These are phyloP conservation scores for Oldenlandia corymbosa DNA, from an alignment of 257 asterid genomes.

Conservation along the genomic window DNA sequence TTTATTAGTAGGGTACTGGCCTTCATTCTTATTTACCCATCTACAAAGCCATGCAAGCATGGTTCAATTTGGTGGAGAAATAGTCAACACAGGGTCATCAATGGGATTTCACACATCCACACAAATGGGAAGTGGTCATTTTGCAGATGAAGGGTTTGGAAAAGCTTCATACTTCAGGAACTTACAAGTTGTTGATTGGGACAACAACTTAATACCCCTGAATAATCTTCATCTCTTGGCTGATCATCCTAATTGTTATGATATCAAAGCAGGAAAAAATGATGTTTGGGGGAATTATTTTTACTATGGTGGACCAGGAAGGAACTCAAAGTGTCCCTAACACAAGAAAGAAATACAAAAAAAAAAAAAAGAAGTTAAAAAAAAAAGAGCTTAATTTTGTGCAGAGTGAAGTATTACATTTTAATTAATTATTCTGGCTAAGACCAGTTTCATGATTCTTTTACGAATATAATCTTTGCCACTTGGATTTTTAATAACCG, in stretches of 20 bases:
- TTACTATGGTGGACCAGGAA: slow-evolving; percentile 95
- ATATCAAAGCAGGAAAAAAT: slow-evolving; percentile 72
- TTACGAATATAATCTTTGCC: slow-evolving; percentile 22
- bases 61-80: slow-evolving; percentile 90
- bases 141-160: slow-evolving; percentile 77
- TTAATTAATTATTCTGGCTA: neutral
- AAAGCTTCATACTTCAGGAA: slow-evolving; percentile 84
- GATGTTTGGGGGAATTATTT: slow-evolving; percentile 87
- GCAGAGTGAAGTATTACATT: slow-evolving; percentile 21
- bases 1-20: slow-evolving; percentile 85
- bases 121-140: slow-evolving; percentile 94
- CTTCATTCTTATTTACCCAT: slow-evolving; percentile 66
- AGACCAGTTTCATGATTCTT: slow-evolving; percentile 30
- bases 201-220: slow-evolving; percentile 66
- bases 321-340: slow-evolving; percentile 62
- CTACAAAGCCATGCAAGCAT: slow-evolving; percentile 69
- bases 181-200: slow-evolving; percentile 90
- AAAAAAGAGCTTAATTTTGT: slow-evolving; percentile 15
- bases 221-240: slow-evolving; percentile 74
- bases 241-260: slow-evolving; percentile 80
- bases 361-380: neutral
- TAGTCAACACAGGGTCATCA: slow-evolving; percentile 69
- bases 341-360: neutral
- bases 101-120: slow-evolving; percentile 75
- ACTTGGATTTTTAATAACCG: slow-evolving; percentile 19